Base-by-base conservation (phyloP, 129 eudicot genomes). In the Artemisia tridentata region DNA sequence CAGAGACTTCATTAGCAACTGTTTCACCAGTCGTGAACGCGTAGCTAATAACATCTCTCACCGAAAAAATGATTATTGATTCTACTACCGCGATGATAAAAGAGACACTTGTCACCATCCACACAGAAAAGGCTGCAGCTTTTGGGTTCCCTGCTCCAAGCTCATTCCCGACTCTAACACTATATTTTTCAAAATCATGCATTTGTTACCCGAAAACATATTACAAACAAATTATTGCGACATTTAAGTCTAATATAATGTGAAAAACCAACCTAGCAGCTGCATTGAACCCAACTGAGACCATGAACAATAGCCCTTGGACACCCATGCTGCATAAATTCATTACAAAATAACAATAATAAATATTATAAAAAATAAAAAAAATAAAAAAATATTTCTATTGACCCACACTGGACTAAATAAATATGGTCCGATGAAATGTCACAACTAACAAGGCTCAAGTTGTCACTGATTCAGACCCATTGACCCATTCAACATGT, bases 101-200 rank as follows among this genome's bases (percentile, higher is more conserved):
- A 1, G 96, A 91, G 6, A 85, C 67, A 0, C 29, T 21, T 8
- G 80, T 88, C 52, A 86, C 98, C 55, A 77, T 83, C 11, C 84
- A 21, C 25, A 91, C 98, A 4, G 96, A 83, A 69, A 88, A 88
- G 2, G 96, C 88, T 5, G 93, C 96, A 0, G 98, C 80, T 72
- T 82, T 89, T 0, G 96, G 92, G 72, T 92, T 74, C 71, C 92
- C 90, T 17, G 95, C 96, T 78, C 98, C 96, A 7, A 92, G 84
- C 87, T 92, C 98, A 17, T 92, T 92, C 57, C 98, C 83, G 63
- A 92, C 96, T 79, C 98, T 80, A 62, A 92, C 98, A 82, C 98
- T 92, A 81, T 92, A 81, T 61, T 51, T 72, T 67, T 29, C 47
- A 7, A 27, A 41, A 50, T 72, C 3, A 16, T 81, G 10, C 6